A percentile compares a stretch with the other conserved stretches of the same genome.
phyloP scores from a whole-genome alignment of 176 grass and related monocot species.

The Eleusine indica region DNA sequence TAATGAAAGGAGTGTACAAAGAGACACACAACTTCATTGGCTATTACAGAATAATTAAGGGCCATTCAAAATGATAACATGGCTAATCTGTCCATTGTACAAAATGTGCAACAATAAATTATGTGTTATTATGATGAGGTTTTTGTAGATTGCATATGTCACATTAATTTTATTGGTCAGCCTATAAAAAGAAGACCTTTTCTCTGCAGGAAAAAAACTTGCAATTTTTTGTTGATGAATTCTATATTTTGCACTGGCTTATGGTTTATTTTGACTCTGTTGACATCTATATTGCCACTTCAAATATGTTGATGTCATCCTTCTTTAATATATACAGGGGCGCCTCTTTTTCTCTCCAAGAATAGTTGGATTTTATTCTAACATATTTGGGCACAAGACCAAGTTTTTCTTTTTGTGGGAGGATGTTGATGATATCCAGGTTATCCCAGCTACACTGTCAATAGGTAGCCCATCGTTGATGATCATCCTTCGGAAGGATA shows the following conservation, averaged over 20 bases:
- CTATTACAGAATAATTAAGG: neutral
- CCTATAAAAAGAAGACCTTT: neutral
- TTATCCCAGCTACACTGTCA: conserved; percentile 69
- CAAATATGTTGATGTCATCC: conserved; percentile 11
- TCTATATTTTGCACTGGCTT: neutral
- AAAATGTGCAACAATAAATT: neutral
- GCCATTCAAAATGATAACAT: neutral
- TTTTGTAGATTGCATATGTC: neutral
- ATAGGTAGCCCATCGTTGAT: conserved; percentile 81
- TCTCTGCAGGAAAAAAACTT: neutral
- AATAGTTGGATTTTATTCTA: conserved; percentile 96
- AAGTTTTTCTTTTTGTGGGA: conserved; percentile 99
- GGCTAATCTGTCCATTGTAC: neutral
- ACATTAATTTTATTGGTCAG: neutral
- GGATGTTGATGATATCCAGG: conserved; percentile 93
- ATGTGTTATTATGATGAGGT: conserved; percentile 5
- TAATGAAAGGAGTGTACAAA: too few relatives aligned
- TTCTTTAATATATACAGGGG: conserved; percentile 54
- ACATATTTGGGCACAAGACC: conserved; percentile 95
- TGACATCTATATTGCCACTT: conserved; percentile 19
- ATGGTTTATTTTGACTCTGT: neutral
- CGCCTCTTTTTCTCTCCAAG: conserved; percentile 94
- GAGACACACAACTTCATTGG: too few relatives aligned
- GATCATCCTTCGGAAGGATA: conserved; percentile 81
- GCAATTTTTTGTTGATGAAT: conserved; percentile 9